Evolutionary conservation across 2,329 filamentous ascomycete genomes (phyloP).

Genomic region (Aspergillus latus): DNA sequence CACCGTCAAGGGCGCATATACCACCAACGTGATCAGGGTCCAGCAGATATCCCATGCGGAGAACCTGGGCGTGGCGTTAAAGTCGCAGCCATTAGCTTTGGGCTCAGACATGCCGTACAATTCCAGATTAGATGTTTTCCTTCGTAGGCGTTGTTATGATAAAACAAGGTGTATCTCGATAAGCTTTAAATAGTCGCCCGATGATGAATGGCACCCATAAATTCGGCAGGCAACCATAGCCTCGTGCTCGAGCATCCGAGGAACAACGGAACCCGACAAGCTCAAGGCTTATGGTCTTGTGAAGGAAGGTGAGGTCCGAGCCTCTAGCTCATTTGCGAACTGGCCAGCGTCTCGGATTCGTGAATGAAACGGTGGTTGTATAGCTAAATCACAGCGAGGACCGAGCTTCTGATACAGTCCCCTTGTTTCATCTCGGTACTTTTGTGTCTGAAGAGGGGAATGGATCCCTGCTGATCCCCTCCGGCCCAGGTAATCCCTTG

Average conservation of each 20-base stretch:
- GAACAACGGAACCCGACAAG: not conserved
- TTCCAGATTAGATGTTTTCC: not conserved
- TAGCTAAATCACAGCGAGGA: not conserved
- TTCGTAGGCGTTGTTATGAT: not conserved
- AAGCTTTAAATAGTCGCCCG: not conserved
- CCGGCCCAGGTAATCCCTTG: not conserved
- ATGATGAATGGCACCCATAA: slow-evolving; percentile 3
- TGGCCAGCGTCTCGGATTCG: not conserved
- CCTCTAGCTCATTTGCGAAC: not conserved
- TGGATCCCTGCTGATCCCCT: not conserved
- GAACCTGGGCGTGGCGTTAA: not conserved
- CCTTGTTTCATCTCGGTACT: slow-evolving; percentile 3
- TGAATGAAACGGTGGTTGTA: not conserved
- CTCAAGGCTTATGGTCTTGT: not conserved
- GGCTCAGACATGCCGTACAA: not conserved
- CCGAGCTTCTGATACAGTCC: slow-evolving; percentile 6
- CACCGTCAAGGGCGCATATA: slow-evolving; percentile 11
- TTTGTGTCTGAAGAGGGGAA: not conserved
- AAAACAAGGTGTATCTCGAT: not conserved
- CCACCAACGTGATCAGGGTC: slow-evolving; percentile 3
- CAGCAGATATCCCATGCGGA: slow-evolving; percentile 12
- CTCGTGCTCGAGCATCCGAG: not conserved
- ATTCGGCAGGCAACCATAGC: not conserved
- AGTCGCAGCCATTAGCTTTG: not conserved
- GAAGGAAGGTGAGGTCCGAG: not conserved